phyloP scores from a whole-genome alignment of 306 rosid genomes.

The Carpinus fangiana region DNA sequence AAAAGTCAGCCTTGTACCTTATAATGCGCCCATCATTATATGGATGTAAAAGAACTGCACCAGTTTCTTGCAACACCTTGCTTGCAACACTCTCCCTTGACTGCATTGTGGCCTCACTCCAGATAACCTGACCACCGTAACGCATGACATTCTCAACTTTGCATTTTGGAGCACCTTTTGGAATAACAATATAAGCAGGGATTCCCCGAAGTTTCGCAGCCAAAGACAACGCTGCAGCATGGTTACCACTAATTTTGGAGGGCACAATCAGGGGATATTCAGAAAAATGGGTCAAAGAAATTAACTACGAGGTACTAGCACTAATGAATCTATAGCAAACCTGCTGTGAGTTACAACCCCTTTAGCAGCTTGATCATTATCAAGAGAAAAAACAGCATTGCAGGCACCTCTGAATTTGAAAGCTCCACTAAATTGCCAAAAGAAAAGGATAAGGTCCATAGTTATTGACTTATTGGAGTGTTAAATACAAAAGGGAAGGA shows the following conservation, averaged over 20 bases:
- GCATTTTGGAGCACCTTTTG: conserved; percentile 78
- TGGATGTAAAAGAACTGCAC: conserved; percentile 77
- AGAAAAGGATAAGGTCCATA: neutral
- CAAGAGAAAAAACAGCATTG: conserved; percentile 88
- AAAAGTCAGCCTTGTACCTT: conserved; percentile 45
- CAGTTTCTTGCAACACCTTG: conserved; percentile 73
- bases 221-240: conserved; percentile 94
- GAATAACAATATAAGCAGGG: conserved; percentile 81
- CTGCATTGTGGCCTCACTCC: conserved; percentile 65
- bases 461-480: neutral
- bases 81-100: conserved; percentile 70
- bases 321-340: conserved; percentile 39
- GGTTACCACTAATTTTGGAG: conserved; percentile 76
- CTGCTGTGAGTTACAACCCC: conserved; percentile 98
- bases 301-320: conserved; percentile 7
- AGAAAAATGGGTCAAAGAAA: conserved; percentile 8
- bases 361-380: conserved; percentile 66
- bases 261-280: conserved; percentile 33
- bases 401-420: conserved; percentile 92
- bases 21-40: conserved; percentile 75
- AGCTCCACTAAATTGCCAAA: conserved; percentile 60
- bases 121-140: conserved; percentile 75
- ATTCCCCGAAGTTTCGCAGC: conserved; percentile 89
- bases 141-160: conserved; percentile 83
- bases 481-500: neutral